Evolutionary conservation across 2,329 filamentous ascomycete genomes (phyloP).

Genomic region (Monosporascus sp.): DNA sequence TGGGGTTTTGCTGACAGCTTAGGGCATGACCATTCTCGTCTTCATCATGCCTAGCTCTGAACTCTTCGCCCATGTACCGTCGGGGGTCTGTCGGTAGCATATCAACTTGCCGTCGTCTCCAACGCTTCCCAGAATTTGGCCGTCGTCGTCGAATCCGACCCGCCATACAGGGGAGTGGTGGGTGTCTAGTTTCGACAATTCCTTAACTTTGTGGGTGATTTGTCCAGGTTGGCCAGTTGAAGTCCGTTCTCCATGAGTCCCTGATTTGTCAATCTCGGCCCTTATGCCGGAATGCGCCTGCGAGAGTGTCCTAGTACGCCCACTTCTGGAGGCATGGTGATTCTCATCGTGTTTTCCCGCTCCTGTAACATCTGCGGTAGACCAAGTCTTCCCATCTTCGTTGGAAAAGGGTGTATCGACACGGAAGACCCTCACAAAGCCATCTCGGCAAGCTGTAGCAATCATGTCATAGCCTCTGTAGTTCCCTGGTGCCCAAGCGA

Average conservation of each 20-base stretch:
- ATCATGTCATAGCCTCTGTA: conserved; percentile 86
- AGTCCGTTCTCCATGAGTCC: conserved; percentile 43
- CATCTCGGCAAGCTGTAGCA: conserved; percentile 90
- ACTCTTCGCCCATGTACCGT: conserved; percentile 55
- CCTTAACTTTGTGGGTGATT: conserved; percentile 56
- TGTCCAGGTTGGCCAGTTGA: conserved; percentile 59
- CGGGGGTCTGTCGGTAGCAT: conserved; percentile 56
- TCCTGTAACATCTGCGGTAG: conserved; percentile 39
- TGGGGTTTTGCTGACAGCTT: not conserved
- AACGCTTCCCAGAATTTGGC: conserved; percentile 69
- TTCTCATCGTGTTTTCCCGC: conserved; percentile 17
- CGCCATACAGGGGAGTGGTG: conserved; percentile 71
- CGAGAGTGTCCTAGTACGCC: conserved; percentile 17
- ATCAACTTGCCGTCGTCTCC: conserved; percentile 68
- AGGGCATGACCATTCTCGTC: conserved; percentile 46
- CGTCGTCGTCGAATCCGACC: conserved; percentile 65
- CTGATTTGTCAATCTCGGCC: conserved; percentile 48
- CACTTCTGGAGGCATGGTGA: not conserved
- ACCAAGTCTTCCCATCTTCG: conserved; percentile 47
- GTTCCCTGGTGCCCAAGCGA: conserved; percentile 89
- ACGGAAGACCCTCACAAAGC: conserved; percentile 83
- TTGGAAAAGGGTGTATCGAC: conserved; percentile 55
- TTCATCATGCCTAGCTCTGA: conserved; percentile 56
- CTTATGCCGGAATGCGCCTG: conserved; percentile 45
- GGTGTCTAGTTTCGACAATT: conserved; percentile 62